Conservation (phyloP, 495 filamentous ascomycete species). For the Niebla homalea region DNA sequence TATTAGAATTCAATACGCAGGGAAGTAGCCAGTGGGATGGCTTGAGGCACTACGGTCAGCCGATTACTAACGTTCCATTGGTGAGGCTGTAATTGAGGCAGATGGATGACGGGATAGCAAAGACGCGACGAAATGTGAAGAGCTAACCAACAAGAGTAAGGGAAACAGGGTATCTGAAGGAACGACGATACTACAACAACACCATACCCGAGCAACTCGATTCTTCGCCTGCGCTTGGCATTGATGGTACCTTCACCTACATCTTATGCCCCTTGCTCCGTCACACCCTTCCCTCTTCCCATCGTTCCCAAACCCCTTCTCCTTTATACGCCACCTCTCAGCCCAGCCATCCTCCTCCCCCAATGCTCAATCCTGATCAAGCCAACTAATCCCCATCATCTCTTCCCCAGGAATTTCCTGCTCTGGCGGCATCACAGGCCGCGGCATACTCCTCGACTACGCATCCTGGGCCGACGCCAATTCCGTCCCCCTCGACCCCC, state of each 20-base stretch:
- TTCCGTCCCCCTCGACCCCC: constrained; percentile 22
- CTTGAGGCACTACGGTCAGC: constrained; percentile 35
- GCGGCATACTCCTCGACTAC: constrained; percentile 44
- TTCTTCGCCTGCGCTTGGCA: no score
- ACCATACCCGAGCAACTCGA: constrained; percentile 38
- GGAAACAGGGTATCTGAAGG: constrained; percentile 5
- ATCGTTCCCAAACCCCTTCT: neutral
- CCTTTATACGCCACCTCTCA: neutral
- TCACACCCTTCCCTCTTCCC: no score
- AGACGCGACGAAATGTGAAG: no score
- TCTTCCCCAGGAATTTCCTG: constrained; percentile 11
- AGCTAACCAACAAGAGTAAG: no score
- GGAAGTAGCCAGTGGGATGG: constrained; percentile 43
- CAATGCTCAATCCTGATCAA: neutral
- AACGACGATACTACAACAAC: constrained; percentile 45
- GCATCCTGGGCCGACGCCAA: constrained; percentile 34
- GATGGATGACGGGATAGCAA: no score
- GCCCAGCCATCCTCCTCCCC: neutral
- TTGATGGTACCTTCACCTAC: no score
- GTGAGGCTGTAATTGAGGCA: no score
- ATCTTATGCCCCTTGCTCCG: no score
- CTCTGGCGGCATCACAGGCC: constrained; percentile 37
- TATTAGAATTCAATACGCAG: constrained; percentile 49
- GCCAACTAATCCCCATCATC: neutral
- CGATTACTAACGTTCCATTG: neutral